Evolutionary conservation across 495 filamentous ascomycete genomes (phyloP), one percentile per base, ranked within the genome.

Genomic region (Podospora bellae-mahoneyi): DNA sequence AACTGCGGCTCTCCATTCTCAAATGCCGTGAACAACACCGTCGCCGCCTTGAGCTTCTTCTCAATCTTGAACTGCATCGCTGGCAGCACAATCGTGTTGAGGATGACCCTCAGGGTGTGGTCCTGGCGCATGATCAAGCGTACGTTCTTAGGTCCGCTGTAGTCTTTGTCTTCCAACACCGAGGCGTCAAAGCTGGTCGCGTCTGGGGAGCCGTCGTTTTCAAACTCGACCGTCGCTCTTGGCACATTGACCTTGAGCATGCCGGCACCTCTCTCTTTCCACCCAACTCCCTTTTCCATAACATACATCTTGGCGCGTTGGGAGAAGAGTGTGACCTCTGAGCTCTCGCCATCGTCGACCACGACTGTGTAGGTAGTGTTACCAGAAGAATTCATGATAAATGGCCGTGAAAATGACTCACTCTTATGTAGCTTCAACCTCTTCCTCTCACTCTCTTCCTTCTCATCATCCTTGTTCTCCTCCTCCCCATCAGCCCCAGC

Each of bases 81-180:
- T 71, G 90, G 88, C 60, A 90, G 85, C 65, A 97, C 81, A 1
- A 87, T 85, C 4, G 89, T 89, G 77, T 97, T 97, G 54, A 97
- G 83, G 73, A 95, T 87, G n/a, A 97, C 89, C n/a, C 92, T 86
- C 64, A 90, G 84, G 5, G 90, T 91, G 55, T 91, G 90, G 69
- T 96, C 92, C 57, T 94, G 92, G 5, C 93, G 87, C 89, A 97
- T 92, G 67, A 97, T 86, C 72, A 97, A 85, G 27, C 93, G 89
- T 13, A 87, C 87, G 27, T 71, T 67, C 57, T 76, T 72, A 0
- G 65, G 66, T 27, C 39, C 63, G 16, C 78, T 79, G 7, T 78
- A 78, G 19, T 81, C 78, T 27, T 78, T 78, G n/a, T 79, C 78
- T 18, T 80, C 79, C 5, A 84, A 74, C 15, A 74, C 78, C 9